phyloP scores from a whole-genome alignment of 2,329 filamentous ascomycete genomes.

The Coleophoma eucalyptorum region DNA sequence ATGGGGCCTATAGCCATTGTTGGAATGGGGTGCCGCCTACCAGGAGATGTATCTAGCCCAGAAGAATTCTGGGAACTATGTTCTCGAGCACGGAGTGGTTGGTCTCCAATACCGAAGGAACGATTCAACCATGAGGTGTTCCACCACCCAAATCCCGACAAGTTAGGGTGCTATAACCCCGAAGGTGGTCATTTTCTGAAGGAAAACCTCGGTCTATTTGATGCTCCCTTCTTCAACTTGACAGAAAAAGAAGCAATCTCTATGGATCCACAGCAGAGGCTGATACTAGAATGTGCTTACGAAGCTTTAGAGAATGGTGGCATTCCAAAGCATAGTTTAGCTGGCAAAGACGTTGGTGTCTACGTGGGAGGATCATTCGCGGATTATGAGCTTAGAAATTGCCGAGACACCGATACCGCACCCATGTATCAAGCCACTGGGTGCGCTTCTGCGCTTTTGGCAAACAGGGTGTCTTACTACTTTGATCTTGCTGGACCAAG shows the following conservation, averaged over 20 bases:
- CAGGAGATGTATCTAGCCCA: slow-evolving; percentile 30
- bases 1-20: slow-evolving; percentile 28
- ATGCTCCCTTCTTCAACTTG: slow-evolving; percentile 26
- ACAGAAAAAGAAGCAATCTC: slow-evolving; percentile 18
- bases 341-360: slow-evolving; percentile 13
- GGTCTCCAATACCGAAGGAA: slow-evolving; percentile 24
- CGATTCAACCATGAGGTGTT: slow-evolving; percentile 49
- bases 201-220: slow-evolving; percentile 22
- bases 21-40: slow-evolving; percentile 32
- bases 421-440: slow-evolving; percentile 20
- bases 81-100: slow-evolving; percentile 31
- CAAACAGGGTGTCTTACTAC: slow-evolving; percentile 17
- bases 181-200: slow-evolving; percentile 21
- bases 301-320: slow-evolving; percentile 24
- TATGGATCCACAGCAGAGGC: slow-evolving; percentile 28
- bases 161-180: slow-evolving; percentile 18
- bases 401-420: slow-evolving; percentile 16
- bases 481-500: slow-evolving; percentile 10
- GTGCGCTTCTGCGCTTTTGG: slow-evolving; percentile 8
- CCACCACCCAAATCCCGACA: slow-evolving; percentile 43
- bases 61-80: slow-evolving; percentile 35
- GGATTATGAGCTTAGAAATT: slow-evolving; percentile 8
- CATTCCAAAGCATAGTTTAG: slow-evolving; percentile 14
- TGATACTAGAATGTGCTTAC: slow-evolving; percentile 21
- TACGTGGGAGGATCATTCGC: slow-evolving; percentile 2